Evolutionary conservation across 2,329 filamentous ascomycete genomes (phyloP).

Genomic region (Juglanconis juglandina): DNA sequence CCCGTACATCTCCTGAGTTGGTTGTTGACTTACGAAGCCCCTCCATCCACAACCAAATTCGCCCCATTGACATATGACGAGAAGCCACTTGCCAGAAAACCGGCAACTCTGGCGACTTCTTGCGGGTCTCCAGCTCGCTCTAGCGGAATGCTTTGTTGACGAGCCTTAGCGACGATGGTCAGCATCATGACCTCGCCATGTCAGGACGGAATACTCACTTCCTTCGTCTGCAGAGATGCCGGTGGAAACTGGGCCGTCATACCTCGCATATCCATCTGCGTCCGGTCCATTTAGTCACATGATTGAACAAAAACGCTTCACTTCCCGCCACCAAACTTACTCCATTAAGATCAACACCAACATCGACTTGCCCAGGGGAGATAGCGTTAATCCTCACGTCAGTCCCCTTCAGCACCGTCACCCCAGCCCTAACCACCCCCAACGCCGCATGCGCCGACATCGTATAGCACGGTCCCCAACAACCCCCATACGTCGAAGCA

Average conservation of each 20-base stretch:
- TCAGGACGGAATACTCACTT: constrained; percentile 27
- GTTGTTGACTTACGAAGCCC: constrained; percentile 37
- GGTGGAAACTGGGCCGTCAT: constrained; percentile 54
- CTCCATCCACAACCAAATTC: constrained; percentile 61
- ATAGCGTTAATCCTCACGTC: constrained; percentile 58
- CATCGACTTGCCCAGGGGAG: constrained; percentile 37
- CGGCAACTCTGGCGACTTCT: constrained; percentile 58
- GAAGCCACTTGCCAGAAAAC: constrained; percentile 61
- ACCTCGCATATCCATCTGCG: constrained; percentile 45
- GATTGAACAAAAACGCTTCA: not conserved
- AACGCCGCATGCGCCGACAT: constrained; percentile 59
- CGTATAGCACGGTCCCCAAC: constrained; percentile 59
- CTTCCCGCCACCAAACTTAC: constrained; percentile 24
- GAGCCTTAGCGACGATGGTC: constrained; percentile 26
- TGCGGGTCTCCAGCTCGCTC: constrained; percentile 55
- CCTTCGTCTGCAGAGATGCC: constrained; percentile 46
- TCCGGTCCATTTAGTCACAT: not conserved
- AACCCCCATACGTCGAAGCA: constrained; percentile 54
- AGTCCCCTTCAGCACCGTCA: constrained; percentile 54
- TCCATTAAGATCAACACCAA: constrained; percentile 40
- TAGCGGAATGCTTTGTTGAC: constrained; percentile 51
- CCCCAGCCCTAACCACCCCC: constrained; percentile 57
- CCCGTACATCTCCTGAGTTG: constrained; percentile 2
- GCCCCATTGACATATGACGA: constrained; percentile 60
- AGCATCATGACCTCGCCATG: not conserved